Evolutionary conservation across 2,329 filamentous ascomycete species (phyloP).

Genomic region (Aspergillus pseudoterreus): DNA sequence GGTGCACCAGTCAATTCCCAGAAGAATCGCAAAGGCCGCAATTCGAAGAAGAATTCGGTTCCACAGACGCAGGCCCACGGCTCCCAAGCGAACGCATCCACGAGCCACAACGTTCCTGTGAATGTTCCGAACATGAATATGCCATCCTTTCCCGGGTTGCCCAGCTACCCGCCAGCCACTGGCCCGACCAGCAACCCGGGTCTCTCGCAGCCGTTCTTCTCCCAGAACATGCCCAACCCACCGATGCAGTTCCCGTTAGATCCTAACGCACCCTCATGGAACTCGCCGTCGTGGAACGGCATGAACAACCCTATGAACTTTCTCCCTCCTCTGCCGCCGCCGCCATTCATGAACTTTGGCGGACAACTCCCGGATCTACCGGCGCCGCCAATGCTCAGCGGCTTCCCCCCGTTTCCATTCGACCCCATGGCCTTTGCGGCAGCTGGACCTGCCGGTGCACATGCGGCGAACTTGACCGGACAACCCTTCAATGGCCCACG

Average conservation of each 20-base stretch:
- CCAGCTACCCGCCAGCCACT: background rate
- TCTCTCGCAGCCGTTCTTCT: conserved; percentile 8
- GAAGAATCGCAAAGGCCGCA: conserved; percentile 2
- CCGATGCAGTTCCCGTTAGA: conserved; percentile 6
- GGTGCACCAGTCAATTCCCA: background rate
- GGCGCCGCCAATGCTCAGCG: conserved; percentile 8
- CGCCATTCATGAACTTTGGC: conserved; percentile 12
- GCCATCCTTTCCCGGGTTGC: conserved; percentile 2
- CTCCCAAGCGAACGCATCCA: too few species aligned
- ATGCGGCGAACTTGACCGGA: background rate
- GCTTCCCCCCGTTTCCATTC: conserved; percentile 5
- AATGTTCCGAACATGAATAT: conserved; percentile 9
- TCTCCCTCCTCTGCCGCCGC: conserved; percentile 10
- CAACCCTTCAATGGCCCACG: background rate
- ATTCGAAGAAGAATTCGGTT: background rate
- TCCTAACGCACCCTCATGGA: background rate
- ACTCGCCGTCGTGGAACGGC: conserved; percentile 10
- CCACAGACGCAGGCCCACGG: conserved; percentile 1
- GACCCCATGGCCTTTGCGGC: conserved; percentile 5
- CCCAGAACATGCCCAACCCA: conserved; percentile 2
- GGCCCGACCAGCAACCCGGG: background rate
- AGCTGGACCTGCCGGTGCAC: conserved; percentile 1
- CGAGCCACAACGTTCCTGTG: background rate
- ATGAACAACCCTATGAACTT: conserved; percentile 4
- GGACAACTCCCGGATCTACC: background rate